Evolutionary conservation across 2,329 filamentous ascomycete genomes (phyloP), one percentile per base, ranked within the genome.

Genomic region (Neobulgaria alba): DNA sequence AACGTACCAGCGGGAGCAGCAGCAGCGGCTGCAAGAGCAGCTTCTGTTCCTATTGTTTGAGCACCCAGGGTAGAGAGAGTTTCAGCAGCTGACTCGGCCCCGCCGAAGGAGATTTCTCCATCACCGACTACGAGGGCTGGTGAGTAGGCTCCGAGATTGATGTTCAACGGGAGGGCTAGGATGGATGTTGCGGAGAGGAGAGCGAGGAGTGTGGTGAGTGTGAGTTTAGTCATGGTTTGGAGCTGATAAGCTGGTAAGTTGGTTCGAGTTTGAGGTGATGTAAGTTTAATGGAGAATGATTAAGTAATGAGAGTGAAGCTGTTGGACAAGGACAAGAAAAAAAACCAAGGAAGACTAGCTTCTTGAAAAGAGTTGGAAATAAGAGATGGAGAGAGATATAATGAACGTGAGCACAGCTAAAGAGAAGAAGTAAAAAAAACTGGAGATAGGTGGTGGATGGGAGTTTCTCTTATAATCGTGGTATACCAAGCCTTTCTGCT

Each of bases 51-150:
- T n/a, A n/a, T n/a, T n/a, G n/a, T n/a, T n/a, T n/a, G n/a, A n/a
- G n/a, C n/a, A n/a, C n/a, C n/a, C n/a, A 26, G 23, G 23, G 7
- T 26, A 12, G 23, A 7, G 23, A 26, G 23, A 26, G 23, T 26
- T 7, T 7, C 12, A 26, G 23, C 23, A 7, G 23, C 23, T 7
- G 23, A 7, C 12, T 26, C 23, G 23, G 23, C 63, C 3, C 60
- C 63, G 43, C 63, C 65, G 39, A 71, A 66, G 35, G 66, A 67
- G 42, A 71, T 70, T 56, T 68, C 67, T 59, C 68, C 67, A 62
- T 71, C 68, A 67, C 68, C 68, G 60, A 71, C 67, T 60, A 71
- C 68, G 60, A 70, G 51, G 50, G 68, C 68, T 36, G 67, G 68
- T 32, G 67, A 71, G 54, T 69, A 71, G 21, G 68, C 67, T 39